Evolutionary conservation across 2,329 filamentous ascomycete species (phyloP).

Genomic region (Passalora sequoiae): DNA sequence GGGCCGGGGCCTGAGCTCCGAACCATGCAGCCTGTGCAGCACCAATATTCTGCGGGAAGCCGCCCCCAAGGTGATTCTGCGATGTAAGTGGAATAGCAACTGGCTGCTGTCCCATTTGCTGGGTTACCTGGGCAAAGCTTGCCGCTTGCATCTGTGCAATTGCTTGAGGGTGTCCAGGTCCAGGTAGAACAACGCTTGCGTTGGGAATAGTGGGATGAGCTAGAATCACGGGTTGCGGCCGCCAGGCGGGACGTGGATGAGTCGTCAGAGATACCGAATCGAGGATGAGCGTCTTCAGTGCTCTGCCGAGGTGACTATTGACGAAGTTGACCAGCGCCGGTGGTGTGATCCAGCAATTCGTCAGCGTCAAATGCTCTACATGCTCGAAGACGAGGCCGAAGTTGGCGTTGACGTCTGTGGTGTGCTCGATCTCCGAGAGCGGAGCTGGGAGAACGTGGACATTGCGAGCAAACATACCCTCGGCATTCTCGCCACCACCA

Average conservation of each 20-base stretch:
- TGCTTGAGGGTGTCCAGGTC: no score
- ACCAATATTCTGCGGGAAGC: no score
- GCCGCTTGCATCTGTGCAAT: conserved; percentile 12
- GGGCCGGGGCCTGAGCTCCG: no score
- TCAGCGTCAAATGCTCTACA: conserved; percentile 56
- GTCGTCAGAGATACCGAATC: conserved; percentile 62
- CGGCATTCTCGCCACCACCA: conserved; percentile 62
- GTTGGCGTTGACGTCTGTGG: conserved; percentile 10
- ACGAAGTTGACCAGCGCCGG: conserved; percentile 52
- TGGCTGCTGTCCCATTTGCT: no score
- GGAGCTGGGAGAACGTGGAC: conserved; percentile 60
- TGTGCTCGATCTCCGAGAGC: conserved; percentile 35
- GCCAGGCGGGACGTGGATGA: conserved; percentile 26
- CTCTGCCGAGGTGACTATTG: conserved; percentile 43
- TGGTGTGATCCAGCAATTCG: conserved; percentile 65
- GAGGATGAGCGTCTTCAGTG: conserved; percentile 52
- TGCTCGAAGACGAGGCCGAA: conserved; percentile 45
- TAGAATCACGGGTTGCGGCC: conserved; percentile 6
- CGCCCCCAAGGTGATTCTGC: no score
- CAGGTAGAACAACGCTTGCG: no score
- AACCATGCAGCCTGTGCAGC: no score
- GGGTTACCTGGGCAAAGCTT: no score
- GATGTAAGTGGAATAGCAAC: no score
- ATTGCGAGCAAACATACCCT: conserved; percentile 58
- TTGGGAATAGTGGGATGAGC: no score